Base-by-base conservation (phyloP, 257 asterid species). In the Orobanche coerulescens region DNA sequence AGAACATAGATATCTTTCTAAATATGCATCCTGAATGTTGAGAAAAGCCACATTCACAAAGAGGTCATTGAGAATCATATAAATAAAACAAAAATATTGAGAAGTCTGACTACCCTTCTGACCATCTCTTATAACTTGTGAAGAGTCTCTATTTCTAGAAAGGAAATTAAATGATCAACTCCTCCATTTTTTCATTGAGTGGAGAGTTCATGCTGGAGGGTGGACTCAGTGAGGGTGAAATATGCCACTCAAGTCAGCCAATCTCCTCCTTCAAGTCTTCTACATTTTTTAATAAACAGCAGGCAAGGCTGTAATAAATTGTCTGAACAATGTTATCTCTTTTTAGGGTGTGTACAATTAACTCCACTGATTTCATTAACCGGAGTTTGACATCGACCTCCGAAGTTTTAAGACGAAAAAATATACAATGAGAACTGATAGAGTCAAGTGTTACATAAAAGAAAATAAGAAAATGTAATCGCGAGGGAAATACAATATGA, bases 181-280 rank as follows among this genome's bases (percentile, higher is more conserved):
- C 34, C 57, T 20, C 57, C 67, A 58, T 18, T 37, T 33, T n/a
- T 12, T 3, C 39, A 14, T n/a, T 49, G 59, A 14, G 16, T 31
- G 28, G 28, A 24, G 48, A 49, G 61, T 61, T 40, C 23, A 40
- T 42, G 33, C 31, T 23, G 8, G 13, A 57, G 37, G 57, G 3
- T 48, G 67, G 47, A 22, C 5, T 26, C 25, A 34, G 13, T 18
- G n/a, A 5, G 30, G 22, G 34, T 13, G 8, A 61, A 48, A 39
- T 24, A 16, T 16, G 36, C 60, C 48, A 70, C 61, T 36, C 53
- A 20, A 7, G 28, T 65, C 39, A 24, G 57, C 55, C 47, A 56
- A 18, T 25, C 44, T 16, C 40, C 58, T 40, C 47, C 13, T 9
- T 9, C 31, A 19, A 15, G 10, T 48, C 25, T 39, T 25, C 12